Evolutionary conservation across 83 land plant species (phyloP).

Genomic region (Thuja plicata): DNA sequence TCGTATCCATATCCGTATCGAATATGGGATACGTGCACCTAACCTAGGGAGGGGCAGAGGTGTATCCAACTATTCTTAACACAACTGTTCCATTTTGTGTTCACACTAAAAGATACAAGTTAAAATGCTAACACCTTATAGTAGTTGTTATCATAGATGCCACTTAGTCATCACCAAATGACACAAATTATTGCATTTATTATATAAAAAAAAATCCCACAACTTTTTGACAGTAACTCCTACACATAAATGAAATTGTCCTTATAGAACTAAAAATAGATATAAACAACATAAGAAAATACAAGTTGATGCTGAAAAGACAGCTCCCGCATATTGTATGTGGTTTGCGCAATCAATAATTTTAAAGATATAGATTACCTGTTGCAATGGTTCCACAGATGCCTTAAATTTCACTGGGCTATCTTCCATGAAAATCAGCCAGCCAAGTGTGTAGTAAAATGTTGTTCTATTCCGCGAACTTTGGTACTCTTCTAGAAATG

Average conservation of each 20-base stretch:
- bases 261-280: not conserved
- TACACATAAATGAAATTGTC: not conserved
- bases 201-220: not conserved
- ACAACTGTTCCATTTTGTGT: too few species aligned
- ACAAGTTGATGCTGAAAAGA: not conserved
- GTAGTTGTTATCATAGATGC: not conserved
- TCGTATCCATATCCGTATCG: too few species aligned
- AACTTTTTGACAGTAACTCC: not conserved
- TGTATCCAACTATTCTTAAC: too few species aligned
- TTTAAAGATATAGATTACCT: slow-evolving; percentile 33
- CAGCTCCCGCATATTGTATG: not conserved
- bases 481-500: slow-evolving; percentile 82
- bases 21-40: too few species aligned
- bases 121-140: too few species aligned
- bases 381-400: slow-evolving; percentile 81
- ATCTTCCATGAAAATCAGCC: slow-evolving; percentile 93
- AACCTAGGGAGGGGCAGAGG: too few species aligned
- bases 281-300: not conserved
- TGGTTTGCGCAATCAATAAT: not conserved
- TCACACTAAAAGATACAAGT: too few species aligned
- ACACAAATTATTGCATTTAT: not conserved
- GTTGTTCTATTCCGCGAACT: slow-evolving; percentile 89
- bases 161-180: not conserved
- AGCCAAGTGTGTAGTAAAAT: slow-evolving; percentile 85
- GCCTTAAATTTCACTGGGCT: slow-evolving; percentile 84